Percentiles rank a stretch among this genome's conserved stretches.
Evolutionary conservation across 2,329 filamentous ascomycete genomes (phyloP).

Genomic region (Tolypocladium capitatum): DNA sequence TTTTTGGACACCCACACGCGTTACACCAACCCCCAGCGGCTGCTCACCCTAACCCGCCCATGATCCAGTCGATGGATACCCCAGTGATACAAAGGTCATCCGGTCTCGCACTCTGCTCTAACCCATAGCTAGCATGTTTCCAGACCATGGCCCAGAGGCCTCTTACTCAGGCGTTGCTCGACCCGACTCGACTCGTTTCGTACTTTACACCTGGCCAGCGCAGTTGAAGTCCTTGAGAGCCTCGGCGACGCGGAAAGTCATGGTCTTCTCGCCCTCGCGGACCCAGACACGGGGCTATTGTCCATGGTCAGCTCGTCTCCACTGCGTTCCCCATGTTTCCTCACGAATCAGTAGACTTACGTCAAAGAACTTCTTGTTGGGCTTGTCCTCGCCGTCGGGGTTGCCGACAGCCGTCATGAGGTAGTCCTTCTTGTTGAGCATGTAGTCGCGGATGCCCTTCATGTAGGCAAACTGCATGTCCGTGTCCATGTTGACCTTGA

Average conservation of each 20-base stretch:
- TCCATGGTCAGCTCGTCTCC: neutral
- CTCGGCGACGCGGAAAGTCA: conserved; percentile 66
- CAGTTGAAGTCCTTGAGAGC: conserved; percentile 84
- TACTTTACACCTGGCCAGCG: conserved; percentile 19
- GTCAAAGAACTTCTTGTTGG: conserved; percentile 94
- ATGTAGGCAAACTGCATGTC: conserved; percentile 96
- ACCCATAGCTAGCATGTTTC: neutral
- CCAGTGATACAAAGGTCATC: neutral
- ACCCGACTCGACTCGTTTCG: conserved; percentile 1
- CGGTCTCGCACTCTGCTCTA: neutral
- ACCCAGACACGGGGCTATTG: conserved; percentile 79
- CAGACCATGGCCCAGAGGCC: neutral
- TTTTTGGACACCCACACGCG: neutral
- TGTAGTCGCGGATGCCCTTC: conserved; percentile 83
- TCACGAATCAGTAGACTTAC: conserved; percentile 15
- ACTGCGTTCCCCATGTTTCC: neutral
- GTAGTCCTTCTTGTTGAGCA: conserved; percentile 92
- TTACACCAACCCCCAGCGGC: neutral
- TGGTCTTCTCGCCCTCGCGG: conserved; percentile 93
- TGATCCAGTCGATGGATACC: neutral
- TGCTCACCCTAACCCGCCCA: neutral
- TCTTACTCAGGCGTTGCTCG: neutral
- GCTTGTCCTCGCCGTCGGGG: conserved; percentile 91
- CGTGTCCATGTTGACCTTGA: conserved; percentile 99
- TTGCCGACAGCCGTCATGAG: conserved; percentile 78